Base-by-base conservation (phyloP, 805 yeast genomes). In the Wilhelminamyces savonicus region DNA sequence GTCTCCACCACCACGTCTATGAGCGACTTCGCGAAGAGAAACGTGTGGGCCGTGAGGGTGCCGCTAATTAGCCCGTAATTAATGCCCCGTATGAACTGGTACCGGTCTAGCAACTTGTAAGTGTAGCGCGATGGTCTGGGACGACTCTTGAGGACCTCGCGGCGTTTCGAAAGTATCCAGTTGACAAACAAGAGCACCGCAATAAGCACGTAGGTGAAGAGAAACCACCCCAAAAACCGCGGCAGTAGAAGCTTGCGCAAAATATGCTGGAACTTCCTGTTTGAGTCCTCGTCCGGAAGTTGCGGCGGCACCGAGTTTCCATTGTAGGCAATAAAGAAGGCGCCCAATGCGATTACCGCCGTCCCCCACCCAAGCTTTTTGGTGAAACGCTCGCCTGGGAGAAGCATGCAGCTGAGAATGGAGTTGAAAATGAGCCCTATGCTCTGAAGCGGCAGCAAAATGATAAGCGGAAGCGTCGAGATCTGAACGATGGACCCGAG, bases 401-500 rank as follows among this genome's bases (percentile, higher is more conserved):
- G 54, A 8, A 83, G 33, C 13, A 81, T 52, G 24, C 92, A 83
- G 45, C 85, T 59, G 25, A 63, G 73, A 2, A 83, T 53, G 0
- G 92, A 75, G 54, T 87, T 87, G 65, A 87, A 86, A 3, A 86
- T 87, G n/a, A 87, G 65, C 0, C 95, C 95, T 15, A 80, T 75
- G 16, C 94, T 85, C 50, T 86, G 95, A 31, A 86, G 57, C 0
- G 95, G 95, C 15, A 87, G 78, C 34, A 86, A 54, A 2, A 87
- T 69, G 25, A 85, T 79, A 36, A 87, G 60, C 1, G 96, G 96
- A 24, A 86, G 61, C 2, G 95, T 81, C 1, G 92, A 74, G 22
- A 87, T 76, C 56, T 87, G 96, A 16, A 86, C 80, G 13, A 82
- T 64, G 2, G 92, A 80, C 2, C 96, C 96, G 23, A 85, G 59